These are phyloP conservation scores for Pseudogymnoascus sp. DNA, from an alignment of 2,329 filamentous ascomycete species.

Conservation along the genomic window DNA sequence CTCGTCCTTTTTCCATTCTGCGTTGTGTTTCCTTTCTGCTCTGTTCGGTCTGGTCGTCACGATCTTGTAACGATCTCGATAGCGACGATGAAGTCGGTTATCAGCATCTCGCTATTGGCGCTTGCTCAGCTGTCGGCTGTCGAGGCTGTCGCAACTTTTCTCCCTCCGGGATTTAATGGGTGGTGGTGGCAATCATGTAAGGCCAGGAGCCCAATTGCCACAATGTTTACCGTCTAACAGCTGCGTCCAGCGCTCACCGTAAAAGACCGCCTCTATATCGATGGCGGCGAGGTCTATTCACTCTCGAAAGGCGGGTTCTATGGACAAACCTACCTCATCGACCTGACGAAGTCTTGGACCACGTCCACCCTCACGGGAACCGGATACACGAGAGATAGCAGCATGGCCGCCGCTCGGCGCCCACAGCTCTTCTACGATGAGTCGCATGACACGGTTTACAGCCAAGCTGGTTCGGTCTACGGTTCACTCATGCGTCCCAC, in stretches of 20 bases:
- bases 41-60: background rate
- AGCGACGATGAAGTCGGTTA: slow-evolving; percentile 4
- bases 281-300: background rate
- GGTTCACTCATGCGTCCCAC: background rate
- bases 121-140: background rate
- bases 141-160: background rate
- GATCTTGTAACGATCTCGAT: background rate
- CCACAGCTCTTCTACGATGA: background rate
- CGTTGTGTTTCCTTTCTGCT: background rate
- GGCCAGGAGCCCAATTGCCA: background rate
- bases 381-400: background rate
- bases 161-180: background rate
- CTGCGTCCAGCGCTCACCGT: background rate
- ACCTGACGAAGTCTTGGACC: slow-evolving; percentile 16
- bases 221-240: background rate
- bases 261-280: slow-evolving; percentile 3
- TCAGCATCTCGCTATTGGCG: background rate
- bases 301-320: background rate
- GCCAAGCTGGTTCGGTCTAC: background rate
- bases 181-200: slow-evolving; percentile 5
- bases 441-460: slow-evolving; percentile 5
- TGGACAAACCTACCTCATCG: slow-evolving; percentile 14
- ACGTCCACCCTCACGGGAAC: slow-evolving; percentile 12
- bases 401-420: background rate
- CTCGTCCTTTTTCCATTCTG: background rate